A percentile compares a stretch with the other conserved stretches of the same genome.
Conservation (phyloP, 140 eudicot genomes). For the Bidens hawaiensis region DNA sequence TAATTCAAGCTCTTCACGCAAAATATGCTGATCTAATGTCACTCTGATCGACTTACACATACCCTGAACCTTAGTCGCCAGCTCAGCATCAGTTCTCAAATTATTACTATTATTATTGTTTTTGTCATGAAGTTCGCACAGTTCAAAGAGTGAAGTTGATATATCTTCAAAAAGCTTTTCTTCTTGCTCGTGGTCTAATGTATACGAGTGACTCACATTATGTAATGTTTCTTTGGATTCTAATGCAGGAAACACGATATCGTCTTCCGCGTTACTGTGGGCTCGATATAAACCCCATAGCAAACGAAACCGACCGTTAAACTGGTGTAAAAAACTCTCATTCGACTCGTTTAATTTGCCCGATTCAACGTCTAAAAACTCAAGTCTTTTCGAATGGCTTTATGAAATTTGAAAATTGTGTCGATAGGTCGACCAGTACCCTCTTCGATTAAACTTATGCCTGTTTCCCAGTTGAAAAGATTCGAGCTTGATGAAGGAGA, state of each 20-base stretch:
- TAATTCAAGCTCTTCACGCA: conserved; percentile 88
- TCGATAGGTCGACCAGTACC: conserved; percentile 72
- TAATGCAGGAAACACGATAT: conserved; percentile 93
- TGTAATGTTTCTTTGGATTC: conserved; percentile 93
- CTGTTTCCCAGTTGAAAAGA: conserved; percentile 97
- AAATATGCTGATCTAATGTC: conserved; percentile 89
- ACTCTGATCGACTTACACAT: conserved; percentile 95
- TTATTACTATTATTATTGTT: conserved; percentile 16
- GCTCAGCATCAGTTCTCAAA: conserved; percentile 60
- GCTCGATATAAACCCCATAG: conserved; percentile 95
- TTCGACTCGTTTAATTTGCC: conserved; percentile 68
- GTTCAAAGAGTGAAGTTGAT: conserved; percentile 77
- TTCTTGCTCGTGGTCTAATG: conserved; percentile 95
- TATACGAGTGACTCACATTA: conserved; percentile 93
- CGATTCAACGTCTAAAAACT: conserved; percentile 83
- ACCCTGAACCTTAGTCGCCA: conserved; percentile 87
- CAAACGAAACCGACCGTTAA: conserved; percentile 86
- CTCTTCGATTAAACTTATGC: conserved; percentile 53
- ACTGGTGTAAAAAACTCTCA: conserved; percentile 74
- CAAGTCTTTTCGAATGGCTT: conserved; percentile 90
- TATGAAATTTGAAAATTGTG: conserved; percentile 87
- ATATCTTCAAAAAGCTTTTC: conserved; percentile 88
- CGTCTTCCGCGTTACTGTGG: conserved; percentile 97
- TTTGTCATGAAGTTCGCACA: conserved; percentile 61
- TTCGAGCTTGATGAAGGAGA: conserved; percentile 82